These are phyloP conservation scores for Aotearoamyces nothofagi DNA, from an alignment of 2,329 filamentous ascomycete species.

Conservation along the genomic window DNA sequence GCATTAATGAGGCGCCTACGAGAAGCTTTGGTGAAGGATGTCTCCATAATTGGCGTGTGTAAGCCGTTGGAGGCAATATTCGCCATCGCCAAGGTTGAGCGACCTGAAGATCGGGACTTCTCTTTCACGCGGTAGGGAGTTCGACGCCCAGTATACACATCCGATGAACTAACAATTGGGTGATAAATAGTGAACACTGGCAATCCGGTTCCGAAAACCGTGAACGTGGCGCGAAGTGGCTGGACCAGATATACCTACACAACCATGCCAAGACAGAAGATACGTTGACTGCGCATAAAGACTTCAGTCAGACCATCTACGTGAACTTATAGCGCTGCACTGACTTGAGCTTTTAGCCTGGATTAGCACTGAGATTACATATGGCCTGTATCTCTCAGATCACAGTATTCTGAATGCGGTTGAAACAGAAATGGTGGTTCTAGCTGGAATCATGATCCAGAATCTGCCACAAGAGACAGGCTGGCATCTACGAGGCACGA, in stretches of 20 bases:
- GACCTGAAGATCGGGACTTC: conserved; percentile 38
- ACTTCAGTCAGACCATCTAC: conserved; percentile 23
- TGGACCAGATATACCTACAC: conserved; percentile 28
- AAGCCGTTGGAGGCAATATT: conserved; percentile 36
- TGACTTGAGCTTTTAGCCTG: too few species aligned
- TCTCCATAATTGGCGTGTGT: conserved; percentile 42
- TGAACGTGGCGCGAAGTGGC: conserved; percentile 36
- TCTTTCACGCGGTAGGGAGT: conserved; percentile 13
- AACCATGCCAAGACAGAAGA: conserved; percentile 20
- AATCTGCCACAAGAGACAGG: conserved; percentile 34
- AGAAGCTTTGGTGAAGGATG: conserved; percentile 43
- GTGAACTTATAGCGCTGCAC: too few species aligned
- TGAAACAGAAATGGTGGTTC: conserved; percentile 38
- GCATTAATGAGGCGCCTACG: conserved; percentile 33
- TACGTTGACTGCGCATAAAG: conserved; percentile 26
- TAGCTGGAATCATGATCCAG: conserved; percentile 41
- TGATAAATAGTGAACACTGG: conserved; percentile 38
- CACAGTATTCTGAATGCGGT: conserved; percentile 35
- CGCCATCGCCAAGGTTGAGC: conserved; percentile 11
- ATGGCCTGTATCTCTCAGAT: conserved; percentile 41
- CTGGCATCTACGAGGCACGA: conserved; percentile 37
- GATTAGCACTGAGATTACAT: conserved; percentile 38
- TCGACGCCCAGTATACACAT: neutral
- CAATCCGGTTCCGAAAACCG: conserved; percentile 38
- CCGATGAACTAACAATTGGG: neutral